phyloP scores from a whole-genome alignment of 1,284 basidiomycete species.

The Ceratobasidium papillatum region DNA sequence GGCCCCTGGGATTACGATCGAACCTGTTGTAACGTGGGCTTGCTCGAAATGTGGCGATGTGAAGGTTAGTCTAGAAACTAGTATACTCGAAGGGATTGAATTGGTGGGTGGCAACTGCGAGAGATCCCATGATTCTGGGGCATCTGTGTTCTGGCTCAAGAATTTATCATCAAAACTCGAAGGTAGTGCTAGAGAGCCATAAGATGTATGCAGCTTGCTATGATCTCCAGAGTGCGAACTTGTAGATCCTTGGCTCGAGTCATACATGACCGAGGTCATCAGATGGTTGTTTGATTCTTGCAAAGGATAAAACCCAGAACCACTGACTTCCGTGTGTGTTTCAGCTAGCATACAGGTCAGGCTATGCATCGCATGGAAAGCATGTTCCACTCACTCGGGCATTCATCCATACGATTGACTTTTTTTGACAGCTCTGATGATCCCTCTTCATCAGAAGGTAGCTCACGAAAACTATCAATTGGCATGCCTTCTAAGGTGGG shows the following conservation, averaged over 20 bases:
- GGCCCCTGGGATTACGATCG: background rate
- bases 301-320: background rate
- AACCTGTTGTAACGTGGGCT: background rate
- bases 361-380: background rate
- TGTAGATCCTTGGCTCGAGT: slow-evolving; percentile 22
- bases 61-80: background rate
- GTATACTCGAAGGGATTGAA: background rate
- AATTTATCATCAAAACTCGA: slow-evolving; percentile 1
- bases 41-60: background rate
- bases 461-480: background rate
- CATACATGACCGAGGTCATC: slow-evolving; percentile 25
- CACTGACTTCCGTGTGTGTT: background rate
- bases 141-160: slow-evolving; percentile 2
- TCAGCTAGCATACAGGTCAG: background rate
- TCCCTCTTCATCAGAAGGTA: background rate
- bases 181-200: background rate
- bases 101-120: background rate
- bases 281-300: background rate
- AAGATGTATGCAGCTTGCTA: slow-evolving; percentile 9
- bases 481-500: background rate
- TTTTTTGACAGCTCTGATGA: background rate
- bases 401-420: background rate
- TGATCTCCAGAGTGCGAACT: background rate
- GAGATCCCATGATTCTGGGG: slow-evolving; percentile 8
- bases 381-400: background rate